Evolutionary conservation across 805 yeast species (phyloP).

Genomic region (Kurtzmaniella cleridarum): DNA sequence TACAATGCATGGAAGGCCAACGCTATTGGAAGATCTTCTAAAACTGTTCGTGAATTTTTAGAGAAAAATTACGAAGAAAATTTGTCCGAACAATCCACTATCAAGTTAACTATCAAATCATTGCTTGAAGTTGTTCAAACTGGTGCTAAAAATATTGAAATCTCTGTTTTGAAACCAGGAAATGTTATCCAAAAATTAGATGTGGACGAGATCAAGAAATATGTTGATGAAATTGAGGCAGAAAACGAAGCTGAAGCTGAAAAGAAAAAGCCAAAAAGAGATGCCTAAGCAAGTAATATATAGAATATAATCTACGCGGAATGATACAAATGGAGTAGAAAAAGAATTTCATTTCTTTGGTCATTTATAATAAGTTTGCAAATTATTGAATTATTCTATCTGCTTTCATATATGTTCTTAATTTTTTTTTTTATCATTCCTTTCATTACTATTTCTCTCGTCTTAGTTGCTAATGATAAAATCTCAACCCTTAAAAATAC

Average conservation of each 20-base stretch:
- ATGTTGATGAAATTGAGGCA: slow-evolving; percentile 78
- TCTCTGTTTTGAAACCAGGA: slow-evolving; percentile 77
- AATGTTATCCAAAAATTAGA: slow-evolving; percentile 53
- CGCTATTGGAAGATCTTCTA: slow-evolving; percentile 91
- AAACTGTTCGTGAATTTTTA: slow-evolving; percentile 91
- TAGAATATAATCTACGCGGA: too few relatives aligned
- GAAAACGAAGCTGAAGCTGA: slow-evolving; percentile 84
- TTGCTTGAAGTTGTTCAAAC: slow-evolving; percentile 95
- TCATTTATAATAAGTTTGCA: not conserved
- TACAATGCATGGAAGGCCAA: slow-evolving; percentile 98
- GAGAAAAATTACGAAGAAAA: slow-evolving; percentile 79
- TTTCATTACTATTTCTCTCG: not conserved
- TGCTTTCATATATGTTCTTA: not conserved
- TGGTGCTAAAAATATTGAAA: slow-evolving; percentile 94
- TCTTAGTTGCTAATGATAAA: not conserved
- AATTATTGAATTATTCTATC: not conserved
- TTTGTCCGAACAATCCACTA: slow-evolving; percentile 60
- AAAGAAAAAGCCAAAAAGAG: slow-evolving; percentile 48
- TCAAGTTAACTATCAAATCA: slow-evolving; percentile 78
- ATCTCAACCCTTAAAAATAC: not conserved
- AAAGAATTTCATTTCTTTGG: not conserved
- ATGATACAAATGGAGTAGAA: not conserved
- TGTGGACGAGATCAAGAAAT: slow-evolving; percentile 65
- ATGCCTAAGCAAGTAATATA: too few relatives aligned
- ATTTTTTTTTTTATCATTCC: not conserved